Evolutionary conservation across 345 rosid genomes (phyloP).

Genomic region (Euphorbia peplus): DNA sequence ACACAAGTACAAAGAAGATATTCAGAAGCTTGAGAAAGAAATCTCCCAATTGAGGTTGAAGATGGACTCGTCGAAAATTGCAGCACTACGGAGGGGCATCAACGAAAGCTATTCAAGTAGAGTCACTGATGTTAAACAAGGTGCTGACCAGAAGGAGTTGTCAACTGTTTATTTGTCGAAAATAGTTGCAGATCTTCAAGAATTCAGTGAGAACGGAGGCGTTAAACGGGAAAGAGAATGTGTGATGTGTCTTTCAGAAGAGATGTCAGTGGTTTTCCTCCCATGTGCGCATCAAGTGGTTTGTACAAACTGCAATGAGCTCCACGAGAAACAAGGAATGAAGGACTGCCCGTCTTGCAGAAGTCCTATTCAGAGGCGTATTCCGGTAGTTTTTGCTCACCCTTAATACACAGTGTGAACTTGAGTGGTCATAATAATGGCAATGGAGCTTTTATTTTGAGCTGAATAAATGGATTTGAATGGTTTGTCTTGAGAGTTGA

Average conservation of each 20-base stretch:
- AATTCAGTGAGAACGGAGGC: conserved; percentile 31
- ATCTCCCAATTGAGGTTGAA: conserved; percentile 61
- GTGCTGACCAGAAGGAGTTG: conserved; percentile 31
- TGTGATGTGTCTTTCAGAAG: conserved; percentile 83
- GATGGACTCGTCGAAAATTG: conserved; percentile 58
- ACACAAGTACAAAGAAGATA: conserved; percentile 47
- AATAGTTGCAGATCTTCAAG: conserved; percentile 29
- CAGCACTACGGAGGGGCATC: conserved; percentile 60
- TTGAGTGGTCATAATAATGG: conserved; percentile 39
- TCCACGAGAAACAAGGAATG: conserved; percentile 62
- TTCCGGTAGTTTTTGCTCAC: conserved; percentile 42
- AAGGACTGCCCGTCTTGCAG: conserved; percentile 70
- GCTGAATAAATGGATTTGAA: conserved; percentile 38
- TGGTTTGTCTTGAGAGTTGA: conserved; percentile 23
- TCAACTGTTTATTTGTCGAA: conserved; percentile 25
- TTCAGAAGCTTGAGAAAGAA: conserved; percentile 60
- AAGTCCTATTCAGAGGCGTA: conserved; percentile 43
- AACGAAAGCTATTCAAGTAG: conserved; percentile 51
- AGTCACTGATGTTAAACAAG: conserved; percentile 24
- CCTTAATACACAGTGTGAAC: conserved; percentile 27
- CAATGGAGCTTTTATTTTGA: conserved; percentile 28
- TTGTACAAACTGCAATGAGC: conserved; percentile 53
- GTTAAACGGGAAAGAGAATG: conserved; percentile 83
- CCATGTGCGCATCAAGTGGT: conserved; percentile 63
- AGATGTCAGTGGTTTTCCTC: conserved; percentile 51